Evolutionary conservation across 1,139 yeast species (phyloP).

Genomic region (Lodderomyces margitis): DNA sequence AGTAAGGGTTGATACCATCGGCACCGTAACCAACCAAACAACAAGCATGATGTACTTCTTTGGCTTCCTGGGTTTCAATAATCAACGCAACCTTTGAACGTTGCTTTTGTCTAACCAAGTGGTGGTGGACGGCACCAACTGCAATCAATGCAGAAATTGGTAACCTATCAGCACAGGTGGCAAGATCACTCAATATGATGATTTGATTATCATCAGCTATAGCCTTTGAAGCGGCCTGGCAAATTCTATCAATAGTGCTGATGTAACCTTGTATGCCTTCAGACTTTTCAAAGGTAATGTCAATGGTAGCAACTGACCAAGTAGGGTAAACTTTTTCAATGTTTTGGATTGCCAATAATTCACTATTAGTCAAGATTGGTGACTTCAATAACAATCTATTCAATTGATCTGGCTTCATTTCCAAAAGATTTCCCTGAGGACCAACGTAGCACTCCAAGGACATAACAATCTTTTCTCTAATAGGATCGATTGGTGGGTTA

Average conservation of each 20-base stretch:
- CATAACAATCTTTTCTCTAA: conserved; percentile 96
- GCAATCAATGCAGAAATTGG: conserved; percentile 91
- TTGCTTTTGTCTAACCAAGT: conserved; percentile 90
- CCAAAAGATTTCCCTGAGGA: conserved; percentile 93
- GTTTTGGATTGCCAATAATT: conserved; percentile 70
- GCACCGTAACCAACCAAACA: conserved; percentile 96
- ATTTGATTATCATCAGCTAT: conserved; percentile 74
- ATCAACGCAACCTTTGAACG: conserved; percentile 93
- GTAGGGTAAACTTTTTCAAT: conserved; percentile 75
- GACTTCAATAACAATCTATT: conserved; percentile 79
- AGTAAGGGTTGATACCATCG: conserved; percentile 91
- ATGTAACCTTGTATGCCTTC: conserved; percentile 88
- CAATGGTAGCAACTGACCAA: conserved; percentile 82
- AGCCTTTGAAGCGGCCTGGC: conserved; percentile 84
- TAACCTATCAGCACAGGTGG: conserved; percentile 58
- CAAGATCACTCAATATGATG: conserved; percentile 72
- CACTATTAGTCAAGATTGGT: conserved; percentile 75
- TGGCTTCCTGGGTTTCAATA: conserved; percentile 94
- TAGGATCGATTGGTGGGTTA: conserved; percentile 98
- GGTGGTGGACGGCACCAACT: conserved; percentile 97
- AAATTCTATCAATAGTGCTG: conserved; percentile 79
- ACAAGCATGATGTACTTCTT: conserved; percentile 96
- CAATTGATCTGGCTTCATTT: conserved; percentile 90
- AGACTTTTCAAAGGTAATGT: conserved; percentile 81
- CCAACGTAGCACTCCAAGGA: conserved; percentile 95